Evolutionary conservation across 1,284 basidiomycete species (phyloP), one percentile per base, ranked within the genome.

Genomic region (Melampsora americana): DNA sequence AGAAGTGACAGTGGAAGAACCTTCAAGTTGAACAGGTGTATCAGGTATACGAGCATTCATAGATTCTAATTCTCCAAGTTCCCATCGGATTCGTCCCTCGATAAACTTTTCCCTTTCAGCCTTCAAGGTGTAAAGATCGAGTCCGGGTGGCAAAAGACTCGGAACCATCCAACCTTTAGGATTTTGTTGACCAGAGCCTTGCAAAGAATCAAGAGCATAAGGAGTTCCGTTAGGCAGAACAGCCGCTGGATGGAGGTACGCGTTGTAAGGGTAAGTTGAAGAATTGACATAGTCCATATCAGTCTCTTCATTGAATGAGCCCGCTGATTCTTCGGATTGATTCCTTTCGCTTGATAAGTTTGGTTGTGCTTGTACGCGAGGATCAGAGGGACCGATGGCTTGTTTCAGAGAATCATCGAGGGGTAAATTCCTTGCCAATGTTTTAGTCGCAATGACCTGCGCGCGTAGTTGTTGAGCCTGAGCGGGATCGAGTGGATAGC

Each of bases 101-200:
- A 98, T 89, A 82, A 90, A 95, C 9, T 91, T 88, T 80, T 97
- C 93, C 35, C 95, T 89, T 84, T 99, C 95, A 78, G 92, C 90
- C 81, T 95, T 86, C 78, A 98, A 86, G 78, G 93, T 88, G 79
- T 94, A 90, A 0, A 94, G 92, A 82, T 99, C 95, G 39, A 99
- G 88, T 20, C 96, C 95, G n/a, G 86, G 85, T 0, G 96, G 96
- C 87, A 93, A 91, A 78, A 97, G 85, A 16, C 92, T 92, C 6
- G 95, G 94, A 50, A 97, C 86, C 64, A 96, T 85, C 48, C 93
- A 87, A 5, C 12, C 64, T n/a, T 53, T 44, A 28, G 73, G 44
- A 50, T 50, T 46, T 44, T 6, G 67, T 32, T 62, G 67, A 81
- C 35, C 26, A 18, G 69, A 74, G 26, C 39, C 32, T 20, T 16